A percentile compares a stretch with the other conserved stretches of the same genome.
Evolutionary conservation across 768 basidiomycete genomes (phyloP).

Genomic region (Artomyces pyxidatus): DNA sequence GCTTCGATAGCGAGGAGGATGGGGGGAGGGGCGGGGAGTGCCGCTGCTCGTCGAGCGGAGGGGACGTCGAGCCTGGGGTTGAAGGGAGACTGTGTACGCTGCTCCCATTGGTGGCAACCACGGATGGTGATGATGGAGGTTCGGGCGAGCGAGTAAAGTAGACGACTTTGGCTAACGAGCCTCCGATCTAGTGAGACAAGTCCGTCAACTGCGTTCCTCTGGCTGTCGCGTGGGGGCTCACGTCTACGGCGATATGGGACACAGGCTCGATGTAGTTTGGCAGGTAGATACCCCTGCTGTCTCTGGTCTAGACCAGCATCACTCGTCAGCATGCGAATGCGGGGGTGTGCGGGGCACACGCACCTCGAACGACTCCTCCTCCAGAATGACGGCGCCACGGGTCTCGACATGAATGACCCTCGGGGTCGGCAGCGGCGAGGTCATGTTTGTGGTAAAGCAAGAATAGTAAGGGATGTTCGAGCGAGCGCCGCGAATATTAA

Average conservation of each 20-base stretch:
- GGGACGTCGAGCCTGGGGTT: slow-evolving; percentile 28
- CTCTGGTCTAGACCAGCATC: slow-evolving; percentile 55
- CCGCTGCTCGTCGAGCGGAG: slow-evolving; percentile 18
- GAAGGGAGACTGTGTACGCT: slow-evolving; percentile 37
- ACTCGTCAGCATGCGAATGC: slow-evolving; percentile 4
- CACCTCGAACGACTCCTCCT: slow-evolving; percentile 93
- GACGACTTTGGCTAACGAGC: slow-evolving; percentile 94
- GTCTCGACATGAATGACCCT: slow-evolving; percentile 93
- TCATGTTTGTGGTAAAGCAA: slow-evolving; percentile 6
- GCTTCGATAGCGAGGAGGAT: slow-evolving; percentile 30
- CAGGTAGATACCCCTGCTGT: slow-evolving; percentile 94
- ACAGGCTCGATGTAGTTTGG: slow-evolving; percentile 97
- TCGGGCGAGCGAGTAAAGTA: slow-evolving; percentile 95
- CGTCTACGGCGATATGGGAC: slow-evolving; percentile 95
- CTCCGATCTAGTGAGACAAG: slow-evolving; percentile 73
- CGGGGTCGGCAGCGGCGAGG: slow-evolving; percentile 63
- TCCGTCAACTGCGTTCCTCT: no score
- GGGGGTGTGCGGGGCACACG: slow-evolving; percentile 20
- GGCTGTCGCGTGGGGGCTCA: slow-evolving; percentile 40
- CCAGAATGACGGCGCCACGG: slow-evolving; percentile 85
- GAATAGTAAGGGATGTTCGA: no score
- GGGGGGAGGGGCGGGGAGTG: slow-evolving; percentile 23
- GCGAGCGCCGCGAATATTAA: no score
- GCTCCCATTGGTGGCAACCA: slow-evolving; percentile 52
- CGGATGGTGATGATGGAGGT: slow-evolving; percentile 70